Base-by-base conservation (phyloP, 768 basidiomycete species). In the Mycena leptocephala region DNA sequence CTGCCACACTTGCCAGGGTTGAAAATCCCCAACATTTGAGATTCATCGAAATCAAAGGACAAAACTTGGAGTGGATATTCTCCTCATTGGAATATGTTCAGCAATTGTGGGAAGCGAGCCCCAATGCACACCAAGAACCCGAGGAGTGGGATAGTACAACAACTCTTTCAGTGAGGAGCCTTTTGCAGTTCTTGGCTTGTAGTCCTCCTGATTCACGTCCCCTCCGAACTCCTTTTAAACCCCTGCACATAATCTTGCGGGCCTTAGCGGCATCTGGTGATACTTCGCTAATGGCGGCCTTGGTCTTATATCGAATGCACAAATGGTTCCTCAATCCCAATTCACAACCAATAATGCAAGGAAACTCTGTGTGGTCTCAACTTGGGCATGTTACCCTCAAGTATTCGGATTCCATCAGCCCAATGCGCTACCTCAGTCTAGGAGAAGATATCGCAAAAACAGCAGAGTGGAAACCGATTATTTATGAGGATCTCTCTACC, bases 41-140 rank as follows among this genome's bases (percentile, higher is more conserved):
- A 5, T 5, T 4, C 16, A 37, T n/a, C 24, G 0, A 3, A 5
- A 5, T 2, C 5, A 2, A 46, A 11, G 5, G 33, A 18, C 13
- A 37, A 16, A n/a, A n/a, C n/a, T n/a, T n/a, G n/a, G 67, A n/a
- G 18, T 58, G 67, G 67, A 58, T 69, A 58, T 69, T 58, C 39
- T 2, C 13, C 3, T 43, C 58, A 2, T n/a, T 70, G n/a, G 41
- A 70, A 70, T 24, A 48, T 26, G 58, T 70, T 56, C 69, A 70
- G 51, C 41, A 26, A 5, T 8, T 5, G 20, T 46, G 11, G 5
- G 68, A 59, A n/a, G 14, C 13, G 16, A 18, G 26, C 1, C 51
- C n/a, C 10, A 43, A 13, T 43, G 16, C 20, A 41, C 3, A 1
- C 53, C 5, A 18, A 28, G 24, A 18, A 22, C 20, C 32, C 4